Conservation (phyloP, 2,329 filamentous ascomycete genomes). For the Fusarium veterinarium region DNA sequence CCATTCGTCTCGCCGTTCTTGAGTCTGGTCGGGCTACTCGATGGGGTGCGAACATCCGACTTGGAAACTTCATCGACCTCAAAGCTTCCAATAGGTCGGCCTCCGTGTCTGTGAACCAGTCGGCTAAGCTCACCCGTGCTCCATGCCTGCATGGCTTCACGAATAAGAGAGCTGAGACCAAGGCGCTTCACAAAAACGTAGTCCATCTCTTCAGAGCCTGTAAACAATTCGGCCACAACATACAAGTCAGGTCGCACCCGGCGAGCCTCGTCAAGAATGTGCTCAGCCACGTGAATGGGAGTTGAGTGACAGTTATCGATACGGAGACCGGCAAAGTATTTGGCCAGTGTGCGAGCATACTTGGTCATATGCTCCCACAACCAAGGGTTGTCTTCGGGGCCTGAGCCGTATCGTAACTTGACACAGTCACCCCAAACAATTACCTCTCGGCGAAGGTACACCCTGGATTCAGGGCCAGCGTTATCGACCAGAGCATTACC, state of each 20-base stretch:
- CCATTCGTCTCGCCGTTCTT: constrained; percentile 42
- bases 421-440: constrained; percentile 99
- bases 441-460: constrained; percentile 95
- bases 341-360: constrained; percentile 92
- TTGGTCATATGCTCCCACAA: constrained; percentile 96
- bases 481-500: constrained; percentile 95
- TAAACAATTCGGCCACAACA: constrained; percentile 94
- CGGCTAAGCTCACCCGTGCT: constrained; percentile 92
- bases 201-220: constrained; percentile 94
- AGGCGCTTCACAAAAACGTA: constrained; percentile 95
- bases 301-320: constrained; percentile 99
- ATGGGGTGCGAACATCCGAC: constrained; percentile 58
- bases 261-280: constrained; percentile 93
- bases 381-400: constrained; percentile 87
- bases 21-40: constrained; percentile 46
- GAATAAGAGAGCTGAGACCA: constrained; percentile 89
- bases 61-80: constrained; percentile 88
- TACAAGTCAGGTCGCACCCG: constrained; percentile 88
- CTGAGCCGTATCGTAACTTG: constrained; percentile 88
- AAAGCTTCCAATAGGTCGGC: constrained; percentile 95
- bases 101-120: constrained; percentile 92
- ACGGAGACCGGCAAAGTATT: constrained; percentile 93
- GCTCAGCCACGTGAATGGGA: constrained; percentile 91
- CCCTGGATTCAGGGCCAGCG: constrained; percentile 86
- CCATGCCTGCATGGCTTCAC: constrained; percentile 99